Evolutionary conservation across 2,329 filamentous ascomycete genomes (phyloP).

Genomic region (Sclerotinia sclerotiorum): DNA sequence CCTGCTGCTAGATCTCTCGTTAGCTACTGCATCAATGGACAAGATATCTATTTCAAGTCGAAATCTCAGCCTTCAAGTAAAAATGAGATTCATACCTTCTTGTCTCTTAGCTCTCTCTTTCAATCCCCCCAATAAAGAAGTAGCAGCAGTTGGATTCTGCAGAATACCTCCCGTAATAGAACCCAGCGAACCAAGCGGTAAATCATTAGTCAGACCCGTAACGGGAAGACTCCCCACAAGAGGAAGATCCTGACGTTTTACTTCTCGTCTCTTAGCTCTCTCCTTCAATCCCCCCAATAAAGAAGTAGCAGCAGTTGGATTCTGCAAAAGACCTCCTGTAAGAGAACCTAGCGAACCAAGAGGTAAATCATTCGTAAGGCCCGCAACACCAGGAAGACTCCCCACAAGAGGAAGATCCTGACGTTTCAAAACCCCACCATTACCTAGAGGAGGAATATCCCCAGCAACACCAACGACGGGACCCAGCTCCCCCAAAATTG

Average conservation of each 20-base stretch:
- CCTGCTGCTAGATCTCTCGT: neutral
- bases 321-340: neutral
- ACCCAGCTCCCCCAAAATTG: neutral
- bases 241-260: neutral
- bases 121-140: neutral
- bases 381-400: neutral
- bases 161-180: neutral
- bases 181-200: neutral
- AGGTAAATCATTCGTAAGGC: neutral
- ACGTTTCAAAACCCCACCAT: neutral
- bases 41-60: accelerated
- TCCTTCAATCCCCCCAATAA: neutral
- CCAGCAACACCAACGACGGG: neutral
- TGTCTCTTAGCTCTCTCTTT: neutral
- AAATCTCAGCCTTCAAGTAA: too few relatives aligned
- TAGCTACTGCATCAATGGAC: neutral
- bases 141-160: neutral
- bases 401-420: neutral
- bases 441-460: neutral
- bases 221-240: neutral
- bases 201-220: neutral
- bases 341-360: neutral
- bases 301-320: neutral
- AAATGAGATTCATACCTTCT: neutral
- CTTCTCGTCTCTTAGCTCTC: too few relatives aligned